Conservation (phyloP, 805 yeast genomes). For the Candida ipomoeae region DNA sequence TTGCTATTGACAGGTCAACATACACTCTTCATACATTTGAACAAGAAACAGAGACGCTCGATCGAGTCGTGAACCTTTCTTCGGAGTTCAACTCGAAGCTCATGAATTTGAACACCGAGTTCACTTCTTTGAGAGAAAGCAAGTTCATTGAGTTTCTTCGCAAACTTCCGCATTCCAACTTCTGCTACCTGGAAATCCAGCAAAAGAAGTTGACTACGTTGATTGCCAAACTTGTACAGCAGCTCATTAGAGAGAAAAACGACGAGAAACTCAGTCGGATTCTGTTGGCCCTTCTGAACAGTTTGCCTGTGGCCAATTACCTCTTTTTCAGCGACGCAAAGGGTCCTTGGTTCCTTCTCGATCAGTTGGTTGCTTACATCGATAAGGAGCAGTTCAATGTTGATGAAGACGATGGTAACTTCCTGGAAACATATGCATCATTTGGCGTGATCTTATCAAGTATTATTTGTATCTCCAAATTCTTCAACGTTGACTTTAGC, state of each 20-base stretch:
- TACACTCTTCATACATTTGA: slow-evolving; percentile 21
- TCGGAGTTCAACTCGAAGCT: slow-evolving; percentile 29
- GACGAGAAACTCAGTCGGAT: slow-evolving; percentile 29
- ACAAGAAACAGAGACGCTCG: slow-evolving; percentile 26
- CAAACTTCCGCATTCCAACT: slow-evolving; percentile 15
- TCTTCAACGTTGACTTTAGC: slow-evolving; percentile 26
- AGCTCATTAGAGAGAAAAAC: slow-evolving; percentile 13
- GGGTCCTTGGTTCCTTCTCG: slow-evolving; percentile 22
- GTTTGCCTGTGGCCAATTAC: slow-evolving; percentile 12
- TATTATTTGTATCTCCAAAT: slow-evolving; percentile 22
- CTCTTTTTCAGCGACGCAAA: slow-evolving; percentile 11
- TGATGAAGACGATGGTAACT: slow-evolving; percentile 55
- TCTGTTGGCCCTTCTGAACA: slow-evolving; percentile 13
- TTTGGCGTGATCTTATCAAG: slow-evolving; percentile 56
- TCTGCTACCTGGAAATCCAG: slow-evolving; percentile 19
- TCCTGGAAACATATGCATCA: slow-evolving; percentile 64
- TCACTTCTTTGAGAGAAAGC: slow-evolving; percentile 39
- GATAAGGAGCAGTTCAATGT: slow-evolving; percentile 15
- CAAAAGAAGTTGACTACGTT: slow-evolving; percentile 19
- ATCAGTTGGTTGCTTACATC: slow-evolving; percentile 17
- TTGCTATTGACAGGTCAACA: slow-evolving; percentile 26
- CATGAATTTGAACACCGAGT: slow-evolving; percentile 32
- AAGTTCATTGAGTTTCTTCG: slow-evolving; percentile 28
- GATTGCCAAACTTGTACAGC: slow-evolving; percentile 8
- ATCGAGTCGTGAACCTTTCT: slow-evolving; percentile 12